These are phyloP conservation scores for Hylodesmum podocarpum DNA, from an alignment of 306 rosid species.

Conservation along the genomic window DNA sequence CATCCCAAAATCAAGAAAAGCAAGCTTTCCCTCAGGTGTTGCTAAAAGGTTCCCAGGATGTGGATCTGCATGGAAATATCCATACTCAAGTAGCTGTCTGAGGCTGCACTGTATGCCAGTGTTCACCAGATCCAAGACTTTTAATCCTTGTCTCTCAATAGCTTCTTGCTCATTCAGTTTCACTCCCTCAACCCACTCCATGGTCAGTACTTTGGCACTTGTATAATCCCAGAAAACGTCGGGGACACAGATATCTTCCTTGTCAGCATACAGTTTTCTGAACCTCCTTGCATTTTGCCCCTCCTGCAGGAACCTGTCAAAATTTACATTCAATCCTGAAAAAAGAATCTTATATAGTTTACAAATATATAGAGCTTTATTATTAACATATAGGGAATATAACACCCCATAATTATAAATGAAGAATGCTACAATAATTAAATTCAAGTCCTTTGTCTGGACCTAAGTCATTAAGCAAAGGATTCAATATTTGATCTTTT, in stretches of 20 bases:
- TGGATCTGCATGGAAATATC: slow-evolving; percentile 96
- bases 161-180: slow-evolving; percentile 85
- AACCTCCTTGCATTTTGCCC: slow-evolving; percentile 88
- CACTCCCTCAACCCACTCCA: slow-evolving; percentile 95
- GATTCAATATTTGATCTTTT: not conserved
- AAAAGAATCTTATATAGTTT: slow-evolving; percentile 41
- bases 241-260: slow-evolving; percentile 80
- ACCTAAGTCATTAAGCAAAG: not conserved
- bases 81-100: slow-evolving; percentile 88
- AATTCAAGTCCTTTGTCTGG: not conserved
- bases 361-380: not conserved
- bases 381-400: not conserved
- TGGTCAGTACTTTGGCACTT: slow-evolving; percentile 75
- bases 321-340: slow-evolving; percentile 67
- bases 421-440: not conserved
- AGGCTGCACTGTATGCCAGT: slow-evolving; percentile 95
- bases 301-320: slow-evolving; percentile 91
- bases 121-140: slow-evolving; percentile 80
- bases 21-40: slow-evolving; percentile 88
- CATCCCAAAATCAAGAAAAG: slow-evolving; percentile 96
- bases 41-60: slow-evolving; percentile 97
- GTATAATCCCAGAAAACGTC: slow-evolving; percentile 93
- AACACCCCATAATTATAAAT: not conserved
- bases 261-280: slow-evolving; percentile 86
- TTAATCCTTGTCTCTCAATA: slow-evolving; percentile 82